Base-by-base conservation (phyloP, 345 rosid genomes). In the Hibiscus trionum region DNA sequence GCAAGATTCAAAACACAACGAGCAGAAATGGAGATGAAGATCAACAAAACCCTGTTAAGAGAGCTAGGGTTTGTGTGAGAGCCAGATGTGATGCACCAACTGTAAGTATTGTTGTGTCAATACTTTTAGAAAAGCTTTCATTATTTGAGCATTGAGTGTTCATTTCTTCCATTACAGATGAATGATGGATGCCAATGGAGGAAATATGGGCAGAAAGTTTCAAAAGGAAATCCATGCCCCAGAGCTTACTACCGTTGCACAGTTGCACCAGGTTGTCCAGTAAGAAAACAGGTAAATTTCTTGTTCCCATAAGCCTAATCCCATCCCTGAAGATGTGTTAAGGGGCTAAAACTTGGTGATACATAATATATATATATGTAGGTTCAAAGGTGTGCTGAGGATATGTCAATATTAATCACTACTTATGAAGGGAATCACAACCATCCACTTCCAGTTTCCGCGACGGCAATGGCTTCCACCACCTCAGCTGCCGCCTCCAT, bases 141-240 rank as follows among this genome's bases (percentile, higher is more conserved):
- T 56, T 10, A 17, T 10, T 19, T 56, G 61, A 21, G 15, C 5
- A 50, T 65, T 31, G 19, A 42, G 26, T 37, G n/a, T 56, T 59
- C 39, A 47, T 10, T 3, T 10, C 7, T 55, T 33, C n/a, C 52
- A 52, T 4, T 64, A 35, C 78, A 93, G 98, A 89, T 93, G 93
- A 89, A 86, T 39, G 98, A 93, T 83, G 98, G 98, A 44, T 91
- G 98, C 69, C 98, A 93, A 74, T 93, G 98, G 98, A 88, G 97
- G 78, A 93, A 93, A 86, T 93, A 93, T 73, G 98, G 98, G 33
- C 97, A 93, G 75, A 93, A 93, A 73, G 87, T 89, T 50, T 78
- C 97, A 0, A 93, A 93, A 83, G 97, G 93, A 60, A 93, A 91
- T 58, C 97, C 98, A 49, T 91, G 98, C 72, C 98, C 98, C 8